Evolutionary conservation across 163 green algal genomes (phyloP).

Genomic region (Scenedesmus sp.): DNA sequence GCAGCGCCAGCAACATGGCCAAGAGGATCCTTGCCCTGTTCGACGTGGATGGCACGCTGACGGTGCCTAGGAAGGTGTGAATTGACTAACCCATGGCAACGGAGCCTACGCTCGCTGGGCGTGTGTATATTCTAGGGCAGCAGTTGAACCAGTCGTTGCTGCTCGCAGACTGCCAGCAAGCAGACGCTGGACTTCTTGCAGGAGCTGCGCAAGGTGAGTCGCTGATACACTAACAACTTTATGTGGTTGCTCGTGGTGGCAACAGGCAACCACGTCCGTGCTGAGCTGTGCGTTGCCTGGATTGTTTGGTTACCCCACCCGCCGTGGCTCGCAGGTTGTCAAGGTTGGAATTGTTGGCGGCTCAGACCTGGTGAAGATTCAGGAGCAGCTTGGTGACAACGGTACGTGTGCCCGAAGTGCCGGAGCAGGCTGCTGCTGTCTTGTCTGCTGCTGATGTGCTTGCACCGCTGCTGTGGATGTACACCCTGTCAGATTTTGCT

Average conservation of each 20-base stretch:
- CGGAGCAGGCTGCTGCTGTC: not conserved
- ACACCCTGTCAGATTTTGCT: not conserved
- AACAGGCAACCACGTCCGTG: not conserved
- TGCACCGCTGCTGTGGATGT: not conserved
- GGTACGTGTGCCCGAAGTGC: constrained; percentile 64
- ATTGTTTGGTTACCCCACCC: not conserved
- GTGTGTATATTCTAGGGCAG: not conserved
- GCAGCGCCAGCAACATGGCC: constrained; percentile 15
- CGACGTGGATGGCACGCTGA: constrained; percentile 99
- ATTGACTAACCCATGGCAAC: not conserved
- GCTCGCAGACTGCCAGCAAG: constrained; percentile 36
- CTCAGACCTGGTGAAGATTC: constrained; percentile 97
- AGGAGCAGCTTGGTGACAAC: constrained; percentile 94
- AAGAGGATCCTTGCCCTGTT: constrained; percentile 91
- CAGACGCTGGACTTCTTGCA: constrained; percentile 42
- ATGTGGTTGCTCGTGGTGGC: not conserved
- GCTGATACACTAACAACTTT: too few species aligned
- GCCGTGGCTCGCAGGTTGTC: constrained; percentile 71
- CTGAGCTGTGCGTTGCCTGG: not conserved
- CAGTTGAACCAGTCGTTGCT: constrained; percentile 16
- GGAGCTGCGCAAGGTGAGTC: constrained; percentile 32
- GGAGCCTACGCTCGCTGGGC: not conserved
- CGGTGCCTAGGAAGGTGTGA: constrained; percentile 90
- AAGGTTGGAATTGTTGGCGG: constrained; percentile 98
- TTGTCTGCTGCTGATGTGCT: not conserved